Conservation (phyloP, 495 filamentous ascomycete genomes). For the Lasiosphaeria ovina region DNA sequence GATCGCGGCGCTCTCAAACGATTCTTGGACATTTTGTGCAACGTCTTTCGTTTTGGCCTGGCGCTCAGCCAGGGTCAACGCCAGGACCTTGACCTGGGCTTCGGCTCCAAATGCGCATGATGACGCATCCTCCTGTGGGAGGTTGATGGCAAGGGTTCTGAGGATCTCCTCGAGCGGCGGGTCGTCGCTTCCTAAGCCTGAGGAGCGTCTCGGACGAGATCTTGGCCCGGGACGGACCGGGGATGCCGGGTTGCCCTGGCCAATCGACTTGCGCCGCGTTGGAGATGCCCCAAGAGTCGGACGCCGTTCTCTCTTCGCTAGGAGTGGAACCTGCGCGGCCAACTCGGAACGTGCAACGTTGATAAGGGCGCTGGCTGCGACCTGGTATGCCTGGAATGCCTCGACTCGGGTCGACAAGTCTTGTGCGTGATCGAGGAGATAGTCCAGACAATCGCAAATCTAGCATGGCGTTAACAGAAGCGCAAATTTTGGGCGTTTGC, state of each 20-base stretch:
- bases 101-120: constrained; percentile 5
- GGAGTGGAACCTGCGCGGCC: constrained; percentile 8
- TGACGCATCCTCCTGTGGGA: constrained; percentile 23
- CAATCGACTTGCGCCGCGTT: constrained; percentile 14
- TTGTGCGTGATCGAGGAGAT: constrained; percentile 34
- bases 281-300: constrained; percentile 17
- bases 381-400: constrained; percentile 32
- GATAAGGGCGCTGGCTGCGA: constrained; percentile 26
- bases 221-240: constrained; percentile 28
- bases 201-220: constrained; percentile 27
- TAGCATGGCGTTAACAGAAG: constrained; percentile 11
- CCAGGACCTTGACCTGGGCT: constrained; percentile 17
- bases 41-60: constrained; percentile 35
- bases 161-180: constrained; percentile 33
- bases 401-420: constrained; percentile 26
- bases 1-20: constrained; percentile 35
- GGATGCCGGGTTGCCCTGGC: constrained; percentile 16
- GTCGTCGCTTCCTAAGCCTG: constrained; percentile 26
- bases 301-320: constrained; percentile 13
- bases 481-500: background rate
- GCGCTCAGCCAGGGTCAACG: constrained; percentile 31
- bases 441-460: constrained; percentile 39
- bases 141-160: constrained; percentile 29
- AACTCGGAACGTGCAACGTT: constrained; percentile 28
- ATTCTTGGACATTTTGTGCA: constrained; percentile 35